Evolutionary conservation across 2,329 filamentous ascomycete species (phyloP).

Genomic region (Dactylellina drechsleri): DNA sequence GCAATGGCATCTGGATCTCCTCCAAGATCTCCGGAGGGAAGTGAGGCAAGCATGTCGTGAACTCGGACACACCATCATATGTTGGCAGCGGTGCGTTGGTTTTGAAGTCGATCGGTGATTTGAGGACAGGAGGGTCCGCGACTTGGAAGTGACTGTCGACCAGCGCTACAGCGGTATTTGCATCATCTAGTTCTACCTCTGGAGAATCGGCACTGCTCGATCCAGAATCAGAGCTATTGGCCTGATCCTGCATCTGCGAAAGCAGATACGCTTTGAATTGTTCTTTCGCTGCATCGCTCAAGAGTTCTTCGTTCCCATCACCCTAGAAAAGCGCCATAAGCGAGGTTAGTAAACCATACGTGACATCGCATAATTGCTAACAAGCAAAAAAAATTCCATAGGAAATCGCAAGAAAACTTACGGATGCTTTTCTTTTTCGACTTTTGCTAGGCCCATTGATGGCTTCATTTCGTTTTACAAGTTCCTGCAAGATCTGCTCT

Average conservation of each 20-base stretch:
- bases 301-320: constrained; percentile 29
- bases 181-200: constrained; percentile 11
- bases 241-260: constrained; percentile 48
- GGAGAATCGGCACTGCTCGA: constrained; percentile 44
- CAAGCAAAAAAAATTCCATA: background rate
- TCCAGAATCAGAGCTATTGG: constrained; percentile 37
- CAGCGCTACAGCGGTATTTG: constrained; percentile 29
- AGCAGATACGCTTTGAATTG: constrained; percentile 52
- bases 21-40: constrained; percentile 56
- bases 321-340: constrained; percentile 12
- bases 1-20: constrained; percentile 53
- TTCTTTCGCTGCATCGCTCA: constrained; percentile 49
- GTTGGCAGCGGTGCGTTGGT: constrained; percentile 31
- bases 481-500: constrained; percentile 54
- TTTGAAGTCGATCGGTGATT: constrained; percentile 47
- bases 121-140: constrained; percentile 50
- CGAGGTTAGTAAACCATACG: background rate
- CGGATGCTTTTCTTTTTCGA: constrained; percentile 51
- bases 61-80: constrained; percentile 49
- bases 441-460: constrained; percentile 49
- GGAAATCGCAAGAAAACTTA: constrained; percentile 16
- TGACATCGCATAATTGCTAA: too few species aligned
- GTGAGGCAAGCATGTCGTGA: constrained; percentile 55
- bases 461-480: constrained; percentile 53
- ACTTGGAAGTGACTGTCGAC: constrained; percentile 60